These are phyloP conservation scores for Theobroma grandiflorum DNA, from an alignment of 441 rosid species.

Conservation along the genomic window DNA sequence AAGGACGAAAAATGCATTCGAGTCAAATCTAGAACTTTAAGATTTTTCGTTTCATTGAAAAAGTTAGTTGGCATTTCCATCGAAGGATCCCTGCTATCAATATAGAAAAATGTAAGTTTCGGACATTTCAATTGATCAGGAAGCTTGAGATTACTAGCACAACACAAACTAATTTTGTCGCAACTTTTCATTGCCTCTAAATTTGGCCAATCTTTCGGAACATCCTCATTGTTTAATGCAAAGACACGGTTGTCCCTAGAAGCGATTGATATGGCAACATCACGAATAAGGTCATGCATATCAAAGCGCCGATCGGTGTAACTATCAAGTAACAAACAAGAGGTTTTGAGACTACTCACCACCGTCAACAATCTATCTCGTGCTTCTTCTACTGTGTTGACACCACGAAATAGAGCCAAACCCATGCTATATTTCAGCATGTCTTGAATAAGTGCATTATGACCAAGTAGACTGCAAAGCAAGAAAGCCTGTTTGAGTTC, in stretches of 20 bases:
- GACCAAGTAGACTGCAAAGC: conserved; percentile 19
- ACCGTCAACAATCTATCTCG: background rate
- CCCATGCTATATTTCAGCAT: background rate
- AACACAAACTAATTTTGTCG: background rate
- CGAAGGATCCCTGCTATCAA: background rate
- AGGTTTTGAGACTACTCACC: background rate
- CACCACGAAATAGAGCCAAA: background rate
- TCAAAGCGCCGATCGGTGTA: too few species aligned
- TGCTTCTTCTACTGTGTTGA: too few species aligned
- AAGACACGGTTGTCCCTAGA: too few species aligned
- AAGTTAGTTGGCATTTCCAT: background rate
- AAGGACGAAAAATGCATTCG: background rate
- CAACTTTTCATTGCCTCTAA: background rate
- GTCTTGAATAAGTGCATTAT: background rate
- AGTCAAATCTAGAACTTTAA: conserved; percentile 2
- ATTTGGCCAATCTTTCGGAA: background rate
- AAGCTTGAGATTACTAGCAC: background rate
- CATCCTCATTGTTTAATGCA: too few species aligned
- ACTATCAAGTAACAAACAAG: too few species aligned
- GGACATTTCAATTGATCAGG: background rate
- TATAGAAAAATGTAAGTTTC: background rate
- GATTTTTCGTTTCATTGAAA: background rate
- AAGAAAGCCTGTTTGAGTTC: conserved; percentile 26
- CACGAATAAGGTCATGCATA: too few species aligned
- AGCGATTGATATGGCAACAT: too few species aligned